A percentile compares a stretch with the other conserved stretches of the same genome.
Evolutionary conservation across 108 stramenopile genomes (phyloP).

Genomic region (Cyclotella kingstonii): DNA sequence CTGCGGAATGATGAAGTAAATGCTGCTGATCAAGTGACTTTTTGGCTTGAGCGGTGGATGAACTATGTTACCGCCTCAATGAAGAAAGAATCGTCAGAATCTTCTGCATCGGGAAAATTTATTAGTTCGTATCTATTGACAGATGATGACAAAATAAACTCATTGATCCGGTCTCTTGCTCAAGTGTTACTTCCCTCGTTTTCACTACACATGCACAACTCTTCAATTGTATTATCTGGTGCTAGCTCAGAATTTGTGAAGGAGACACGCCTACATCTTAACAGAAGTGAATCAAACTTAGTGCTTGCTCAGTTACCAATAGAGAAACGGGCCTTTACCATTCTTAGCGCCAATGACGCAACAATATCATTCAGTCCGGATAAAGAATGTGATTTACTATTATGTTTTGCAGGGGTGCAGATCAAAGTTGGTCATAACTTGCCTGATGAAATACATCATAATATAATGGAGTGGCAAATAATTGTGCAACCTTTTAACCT

Average conservation of each 20-base stretch:
- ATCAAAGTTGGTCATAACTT: conserved; percentile 34
- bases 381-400: conserved; percentile 24
- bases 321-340: conserved; percentile 12
- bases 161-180: conserved; percentile 7
- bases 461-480: conserved; percentile 15
- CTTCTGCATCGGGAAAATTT: too few relatives aligned
- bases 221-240: conserved; percentile 34
- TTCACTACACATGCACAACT: conserved; percentile 17
- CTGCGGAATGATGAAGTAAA: conserved; percentile 27
- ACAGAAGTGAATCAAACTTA: conserved; percentile 24
- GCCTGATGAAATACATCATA: background rate
- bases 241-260: conserved; percentile 29
- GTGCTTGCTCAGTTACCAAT: conserved; percentile 30
- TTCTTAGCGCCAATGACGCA: conserved; percentile 24
- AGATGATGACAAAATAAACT: conserved; percentile 32
- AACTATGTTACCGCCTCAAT: conserved; percentile 11
- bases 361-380: conserved; percentile 27
- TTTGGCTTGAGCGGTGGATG: conserved; percentile 41
- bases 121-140: too few relatives aligned
- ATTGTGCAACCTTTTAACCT: conserved; percentile 25
- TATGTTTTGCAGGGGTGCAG: conserved; percentile 17
- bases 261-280: conserved; percentile 16
- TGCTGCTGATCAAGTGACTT: conserved; percentile 20
- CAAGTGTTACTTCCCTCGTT: conserved; percentile 12
- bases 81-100: background rate